Evolutionary conservation across 495 filamentous ascomycete species (phyloP), one percentile per base, ranked within the genome.

Genomic region (Lasiosphaeria miniovina): DNA sequence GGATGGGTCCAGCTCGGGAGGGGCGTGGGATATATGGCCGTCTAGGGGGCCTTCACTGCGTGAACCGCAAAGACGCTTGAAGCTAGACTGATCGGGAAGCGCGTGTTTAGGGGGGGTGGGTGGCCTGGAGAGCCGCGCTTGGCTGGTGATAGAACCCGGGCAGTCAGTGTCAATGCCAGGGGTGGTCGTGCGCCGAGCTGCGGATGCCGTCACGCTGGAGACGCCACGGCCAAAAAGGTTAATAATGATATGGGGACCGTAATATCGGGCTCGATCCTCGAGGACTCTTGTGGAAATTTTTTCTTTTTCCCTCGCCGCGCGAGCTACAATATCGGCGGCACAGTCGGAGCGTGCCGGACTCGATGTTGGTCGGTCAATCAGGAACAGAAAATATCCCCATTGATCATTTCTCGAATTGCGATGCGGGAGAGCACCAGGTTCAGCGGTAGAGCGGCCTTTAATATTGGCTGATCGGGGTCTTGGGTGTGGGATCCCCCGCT

Each of bases 361-460:
- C 10, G 14, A 14, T 41, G 43, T 40, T 51, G 43, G 57, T 54
- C 43, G 50, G 60, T 61, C 64, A 65, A 66, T 65, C 61, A 59
- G 49, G 61, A 52, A 50, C 54, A 40, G 52, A 45, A 52, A 41
- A 34, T 17, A 33, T 34, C 61, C 57, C 40, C 38, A 45, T 55
- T 43, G 55, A 54, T 36, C 57, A 54, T 45, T 61, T 51, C 52
- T 50, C 41, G 41, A 61, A 54, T 59, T 48, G 46, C 15, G 49
- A 63, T 67, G 68, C 65, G 68, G 63, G 59, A 63, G 46, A 49
- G 59, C 48, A 58, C 58, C 57, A 54, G 56, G 61, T 52, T 64
- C 75, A 77, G 77, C 77, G 74, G 76, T 63, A 74, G 75, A 62
- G 64, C 67, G 70, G 69, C 59, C 69, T 72, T 76, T 68, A 75